Base-by-base conservation (phyloP, 805 yeast genomes). In the Saccharomycopsis vini region DNA sequence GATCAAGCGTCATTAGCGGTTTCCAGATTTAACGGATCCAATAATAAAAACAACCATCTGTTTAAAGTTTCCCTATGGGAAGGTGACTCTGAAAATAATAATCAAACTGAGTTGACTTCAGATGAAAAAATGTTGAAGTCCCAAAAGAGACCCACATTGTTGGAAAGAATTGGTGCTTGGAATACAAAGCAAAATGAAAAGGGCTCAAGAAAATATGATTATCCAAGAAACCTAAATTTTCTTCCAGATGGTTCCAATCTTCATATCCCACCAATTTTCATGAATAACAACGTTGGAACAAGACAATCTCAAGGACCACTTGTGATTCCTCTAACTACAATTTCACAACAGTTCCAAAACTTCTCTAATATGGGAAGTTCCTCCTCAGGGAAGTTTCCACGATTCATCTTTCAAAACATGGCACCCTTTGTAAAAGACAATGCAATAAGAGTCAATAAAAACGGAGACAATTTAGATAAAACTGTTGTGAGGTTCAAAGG, bases 241-340 rank as follows among this genome's bases (percentile, higher is more conserved):
- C n/a, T n/a, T n/a, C n/a, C n/a, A n/a, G n/a, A n/a, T n/a, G n/a
- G n/a, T n/a, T n/a, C n/a, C n/a, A n/a, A n/a, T n/a, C n/a, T n/a
- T n/a, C n/a, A n/a, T n/a, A 24, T 10, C 10, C 33, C 33, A 30
- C 6, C 7, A 30, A n/a, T 10, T 15, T 7, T 30, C 5, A 30
- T 9, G 6, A 16, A 30, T 5, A n/a, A 30, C 6, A 5, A 10
- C 16, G 5, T 30, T 15, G 16, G 6, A 13, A 15, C n/a, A 5
- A 7, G 16, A 9, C 33, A 30, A 30, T 9, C 33, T 30, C n/a
- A 5, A 13, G 33, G 29, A 31, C 43, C 43, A 19, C n/a, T 33
- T 12, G 22, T 33, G 37, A 40, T 40, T 24, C 43, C 43, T 22
- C 9, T 40, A 13, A n/a, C 37, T 29, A 7, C 31, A 4, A 18